A percentile compares a stretch with the other conserved stretches of the same genome.
phyloP scores from a whole-genome alignment of 2,329 filamentous ascomycete species.

The Blumeriella jaapii region DNA sequence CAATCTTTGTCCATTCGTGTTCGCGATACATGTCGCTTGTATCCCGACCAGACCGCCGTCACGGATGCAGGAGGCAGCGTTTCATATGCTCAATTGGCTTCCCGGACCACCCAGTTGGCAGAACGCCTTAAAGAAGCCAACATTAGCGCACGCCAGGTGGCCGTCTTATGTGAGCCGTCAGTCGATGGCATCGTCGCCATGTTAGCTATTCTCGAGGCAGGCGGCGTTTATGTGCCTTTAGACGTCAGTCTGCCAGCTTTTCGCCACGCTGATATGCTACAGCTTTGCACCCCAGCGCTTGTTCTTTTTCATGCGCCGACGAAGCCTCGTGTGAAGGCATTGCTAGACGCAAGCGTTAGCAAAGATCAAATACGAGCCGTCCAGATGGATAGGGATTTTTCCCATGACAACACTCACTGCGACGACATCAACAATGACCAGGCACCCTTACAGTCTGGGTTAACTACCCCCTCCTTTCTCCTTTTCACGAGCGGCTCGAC shows the following conservation, averaged over 20 bases:
- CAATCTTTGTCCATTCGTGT: no score
- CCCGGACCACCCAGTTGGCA: conserved; percentile 28
- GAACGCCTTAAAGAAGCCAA: conserved; percentile 6
- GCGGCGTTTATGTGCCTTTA: conserved; percentile 1
- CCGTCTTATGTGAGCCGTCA: conserved; percentile 1
- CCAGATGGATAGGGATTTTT: no score
- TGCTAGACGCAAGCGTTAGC: neutral
- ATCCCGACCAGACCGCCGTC: conserved; percentile 1
- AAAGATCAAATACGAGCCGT: no score
- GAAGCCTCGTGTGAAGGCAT: neutral
- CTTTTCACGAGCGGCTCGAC: conserved; percentile 11
- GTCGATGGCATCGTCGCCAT: neutral
- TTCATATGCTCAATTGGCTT: conserved; percentile 19
- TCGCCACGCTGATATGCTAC: neutral
- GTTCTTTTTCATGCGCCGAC: neutral
- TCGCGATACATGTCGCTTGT: no score
- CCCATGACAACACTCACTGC: no score
- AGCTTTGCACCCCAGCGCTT: neutral
- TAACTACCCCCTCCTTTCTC: neutral
- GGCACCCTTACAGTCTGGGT: no score
- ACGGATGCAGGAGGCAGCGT: conserved; percentile 5
- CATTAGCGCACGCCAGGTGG: neutral
- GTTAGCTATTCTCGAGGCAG: conserved; percentile 1
- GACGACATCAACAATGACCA: no score
- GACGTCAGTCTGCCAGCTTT: neutral